Conservation (phyloP, 1,284 basidiomycete genomes). For the Singerocomus inundabilis region DNA sequence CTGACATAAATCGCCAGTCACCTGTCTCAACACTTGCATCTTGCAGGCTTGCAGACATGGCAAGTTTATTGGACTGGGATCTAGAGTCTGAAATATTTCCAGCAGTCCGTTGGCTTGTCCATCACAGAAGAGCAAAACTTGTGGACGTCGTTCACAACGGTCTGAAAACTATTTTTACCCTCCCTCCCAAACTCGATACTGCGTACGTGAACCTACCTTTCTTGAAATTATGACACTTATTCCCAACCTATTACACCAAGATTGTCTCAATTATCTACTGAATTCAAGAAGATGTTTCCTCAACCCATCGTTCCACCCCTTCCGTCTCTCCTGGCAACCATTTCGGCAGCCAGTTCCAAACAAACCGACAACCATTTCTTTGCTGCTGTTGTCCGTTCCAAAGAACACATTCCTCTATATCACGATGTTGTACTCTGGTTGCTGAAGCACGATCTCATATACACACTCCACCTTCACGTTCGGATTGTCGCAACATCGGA, state of each 20-base stretch:
- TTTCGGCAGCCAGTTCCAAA: constrained; percentile 66
- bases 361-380: constrained; percentile 70
- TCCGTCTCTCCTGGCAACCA: constrained; percentile 66
- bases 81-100: constrained; percentile 85
- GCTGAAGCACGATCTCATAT: constrained; percentile 81
- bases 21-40: constrained; percentile 2
- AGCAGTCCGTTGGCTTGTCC: constrained; percentile 85
- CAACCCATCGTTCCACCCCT: constrained; percentile 66
- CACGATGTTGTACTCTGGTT: constrained; percentile 91
- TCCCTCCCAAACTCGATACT: constrained; percentile 64
- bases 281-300: constrained; percentile 71
- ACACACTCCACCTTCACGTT: constrained; percentile 84
- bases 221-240: neutral
- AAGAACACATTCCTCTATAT: constrained; percentile 69
- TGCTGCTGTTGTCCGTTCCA: constrained; percentile 67
- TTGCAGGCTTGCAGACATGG: constrained; percentile 80
- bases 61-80: constrained; percentile 82
- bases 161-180: constrained; percentile 81
- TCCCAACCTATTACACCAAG: constrained; percentile 36
- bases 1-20: neutral
- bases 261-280: constrained; percentile 54
- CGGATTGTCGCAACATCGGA: constrained; percentile 78
- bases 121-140: constrained; percentile 86
- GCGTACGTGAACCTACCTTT: constrained; percentile 48
- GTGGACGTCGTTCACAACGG: constrained; percentile 83